Evolutionary conservation across 768 basidiomycete species (phyloP), one percentile per base, ranked within the genome.

Genomic region (Paxillus rubicundulus): DNA sequence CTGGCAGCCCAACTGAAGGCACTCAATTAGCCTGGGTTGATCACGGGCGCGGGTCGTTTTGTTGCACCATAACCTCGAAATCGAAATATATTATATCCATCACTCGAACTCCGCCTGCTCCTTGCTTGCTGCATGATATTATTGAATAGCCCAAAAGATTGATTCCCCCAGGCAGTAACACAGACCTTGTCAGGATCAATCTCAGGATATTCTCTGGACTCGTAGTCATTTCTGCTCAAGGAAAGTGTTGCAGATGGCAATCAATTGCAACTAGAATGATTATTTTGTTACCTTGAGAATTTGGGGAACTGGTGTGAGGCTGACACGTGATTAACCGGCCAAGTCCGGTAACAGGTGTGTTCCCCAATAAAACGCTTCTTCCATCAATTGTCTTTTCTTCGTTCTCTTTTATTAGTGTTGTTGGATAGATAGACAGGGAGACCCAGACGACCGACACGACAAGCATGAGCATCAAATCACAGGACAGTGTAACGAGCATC

Each of bases 1-100:
- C 63, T 89, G 41, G 78, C 82, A 2, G 76, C 71, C 40, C 72
- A 82, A 56, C 67, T 90, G 53, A 73, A 69, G 57, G 70, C 44
- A 8, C 39, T 71, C 52, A 50, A 47, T 33, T 59, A 46, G 39
- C 34, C 9, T 33, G 12, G 13, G 33, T 33, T 13, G 33, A 2
- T 32, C 10, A 8, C 32, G n/a, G 10, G 10, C 32, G 10, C 33
- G 27, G 16, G 49, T 5, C 14, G 12, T 40, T 2, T 2, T 28
- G 8, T 16, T 12, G 9, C 34, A 37, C n/a, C 37, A 18, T 38
- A 38, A 17, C 37, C n/a, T 10, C 36, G 13, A 14, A 37, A 37
- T 24, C 24, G 24, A 24, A 24, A 24, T 24, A 24, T 24, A 24
- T 6, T 6, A 24, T 21, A 21, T 6, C 3, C 24, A 24, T 4